A percentile compares a stretch with the other conserved stretches of the same genome.
These are phyloP conservation scores for apple (Malus domestica) DNA, from an alignment of 306 rosid species.

Conservation along the genomic window ASM211411v1 NC_041803.1:47805501-47806000, in stretches of 20 bases:
- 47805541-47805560: background rate
- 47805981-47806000: conserved; percentile 9
- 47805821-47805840: conserved; percentile 11
- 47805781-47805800: conserved; percentile 15
- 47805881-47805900: conserved; percentile 9
- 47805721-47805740: conserved; percentile 2
- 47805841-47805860: background rate
- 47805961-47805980: conserved; percentile 11
- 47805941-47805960: conserved; percentile 7
- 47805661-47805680: conserved; percentile 6
- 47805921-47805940: background rate
- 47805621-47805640: background rate
- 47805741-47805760: conserved; percentile 8
- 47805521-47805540: background rate
- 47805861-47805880: background rate
- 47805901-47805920: conserved; percentile 16
- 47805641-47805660: background rate
- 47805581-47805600: background rate
- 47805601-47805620: background rate
- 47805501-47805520: no score
- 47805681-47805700: background rate
- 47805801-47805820: conserved; percentile 25
- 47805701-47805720: background rate
- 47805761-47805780: conserved; percentile 13
- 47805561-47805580: background rate